Conservation (phyloP, 2,329 filamentous ascomycete genomes). For the Ploettnerulaceae sp. region DNA sequence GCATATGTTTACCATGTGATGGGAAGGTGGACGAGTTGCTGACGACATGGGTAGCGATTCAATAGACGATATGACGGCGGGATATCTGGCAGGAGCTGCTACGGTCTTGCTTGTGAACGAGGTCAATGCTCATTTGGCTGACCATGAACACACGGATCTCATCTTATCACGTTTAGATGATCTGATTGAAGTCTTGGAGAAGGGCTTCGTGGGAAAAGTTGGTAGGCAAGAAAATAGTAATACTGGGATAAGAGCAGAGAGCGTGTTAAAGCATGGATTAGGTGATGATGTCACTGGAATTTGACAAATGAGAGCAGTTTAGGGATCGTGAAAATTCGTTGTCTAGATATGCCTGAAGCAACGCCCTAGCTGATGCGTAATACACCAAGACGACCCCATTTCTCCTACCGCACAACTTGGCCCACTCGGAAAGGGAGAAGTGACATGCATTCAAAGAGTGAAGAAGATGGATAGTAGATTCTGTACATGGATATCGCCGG, state of each 20-base stretch:
- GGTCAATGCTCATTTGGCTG: conserved; percentile 65
- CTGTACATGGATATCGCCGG: conserved; percentile 14
- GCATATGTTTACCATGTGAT: too few relatives aligned
- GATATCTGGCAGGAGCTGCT: conserved; percentile 74
- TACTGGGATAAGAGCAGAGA: conserved; percentile 20
- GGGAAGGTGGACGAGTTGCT: not conserved
- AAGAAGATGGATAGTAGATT: not conserved
- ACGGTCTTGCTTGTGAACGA: conserved; percentile 86
- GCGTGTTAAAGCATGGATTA: conserved; percentile 20
- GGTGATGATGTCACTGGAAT: conserved; percentile 11
- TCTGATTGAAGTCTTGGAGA: conserved; percentile 67
- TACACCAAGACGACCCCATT: not conserved
- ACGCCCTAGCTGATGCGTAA: conserved; percentile 6
- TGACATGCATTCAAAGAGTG: conserved; percentile 11
- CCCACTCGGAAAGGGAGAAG: not conserved
- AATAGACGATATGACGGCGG: conserved; percentile 90
- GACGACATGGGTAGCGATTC: conserved; percentile 55
- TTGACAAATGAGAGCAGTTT: not conserved
- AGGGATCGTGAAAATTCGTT: conserved; percentile 3
- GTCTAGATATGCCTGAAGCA: conserved; percentile 20
- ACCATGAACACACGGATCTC: conserved; percentile 73
- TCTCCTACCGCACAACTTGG: conserved; percentile 3
- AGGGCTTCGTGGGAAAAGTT: conserved; percentile 60
- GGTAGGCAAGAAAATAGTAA: conserved; percentile 22
- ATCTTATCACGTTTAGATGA: conserved; percentile 70